Evolutionary conservation across 148 eudicot genomes (phyloP), one percentile per base, ranked within the genome.

Genomic region (Chenopodium album): DNA sequence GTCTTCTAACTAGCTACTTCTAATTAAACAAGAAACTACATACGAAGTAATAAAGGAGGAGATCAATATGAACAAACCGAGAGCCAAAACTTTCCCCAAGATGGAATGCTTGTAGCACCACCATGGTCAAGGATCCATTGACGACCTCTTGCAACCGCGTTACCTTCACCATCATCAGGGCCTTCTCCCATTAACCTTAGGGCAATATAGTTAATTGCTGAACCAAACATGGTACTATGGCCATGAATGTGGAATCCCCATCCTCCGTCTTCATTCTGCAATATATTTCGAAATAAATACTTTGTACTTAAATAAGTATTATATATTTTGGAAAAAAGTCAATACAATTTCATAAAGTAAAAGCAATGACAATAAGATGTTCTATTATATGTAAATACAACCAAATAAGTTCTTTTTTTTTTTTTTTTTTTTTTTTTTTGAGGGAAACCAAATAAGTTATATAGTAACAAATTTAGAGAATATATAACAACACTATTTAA

Each of bases 1-100:
- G 56, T 52, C 12, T 13, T 9, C 56, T 52, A 52, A 16, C 56
- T 52, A 52, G 56, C 56, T 52, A 52, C 56, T 7, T 52, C 17
- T 16, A 9, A 52, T 12, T 8, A 46, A 46, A 3, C 17, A 52
- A 52, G 56, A 52, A 52, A 4, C 56, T 1, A 31, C 1, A 31
- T 31, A 29, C 1, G 0, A 0, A 31, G 31, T 16, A 59, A 4
- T 52, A 52, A 52, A 52, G 59, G 9, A 13, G 63, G 1, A 52
- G 2, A n/a, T n/a, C n/a, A n/a, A n/a, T 52, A 14, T 0, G 4
- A 17, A 60, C 64, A 60, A 17, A 60, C 94, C 81, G 94, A 48
- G 4, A 89, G 89, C 94, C 94, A 91, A 66, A 89, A 88, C 77
- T 91, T 91, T 23, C 92, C 94, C 94, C 94, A 91, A 9, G 94